Evolutionary conservation across 2,329 filamentous ascomycete species (phyloP).

Genomic region (Stagonosporopsis rhizophila): DNA sequence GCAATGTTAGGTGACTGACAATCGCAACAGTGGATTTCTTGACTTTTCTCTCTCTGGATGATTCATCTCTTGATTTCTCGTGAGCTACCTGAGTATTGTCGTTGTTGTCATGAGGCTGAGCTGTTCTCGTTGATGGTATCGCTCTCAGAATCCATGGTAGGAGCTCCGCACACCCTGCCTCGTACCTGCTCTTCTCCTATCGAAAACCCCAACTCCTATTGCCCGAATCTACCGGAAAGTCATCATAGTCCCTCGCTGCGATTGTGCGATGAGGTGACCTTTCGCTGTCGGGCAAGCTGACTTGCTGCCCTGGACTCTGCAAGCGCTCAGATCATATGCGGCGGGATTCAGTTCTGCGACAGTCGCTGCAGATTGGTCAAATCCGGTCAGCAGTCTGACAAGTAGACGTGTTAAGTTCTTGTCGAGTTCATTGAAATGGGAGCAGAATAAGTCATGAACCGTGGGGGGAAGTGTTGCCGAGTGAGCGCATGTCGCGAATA

Average conservation of each 20-base stretch:
- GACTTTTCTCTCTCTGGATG: no score
- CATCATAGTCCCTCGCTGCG: background rate
- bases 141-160: no score
- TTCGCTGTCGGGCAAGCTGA: background rate
- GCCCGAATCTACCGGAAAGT: background rate
- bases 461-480: constrained; percentile 1
- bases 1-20: constrained; percentile 11
- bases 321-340: background rate
- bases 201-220: background rate
- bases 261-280: no score
- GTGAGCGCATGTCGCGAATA: background rate
- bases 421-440: background rate
- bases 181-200: no score
- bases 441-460: background rate
- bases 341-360: background rate
- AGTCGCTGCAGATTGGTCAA: background rate
- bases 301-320: background rate
- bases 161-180: no score
- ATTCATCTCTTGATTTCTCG: no score
- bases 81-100: no score
- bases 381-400: background rate
- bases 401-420: background rate
- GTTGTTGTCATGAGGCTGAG: no score
- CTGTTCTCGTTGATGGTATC: no score
- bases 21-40: background rate